Percentiles rank a stretch among this genome's conserved stretches.
Conservation (phyloP, 345 rosid genomes). For the Punica granatum region DNA sequence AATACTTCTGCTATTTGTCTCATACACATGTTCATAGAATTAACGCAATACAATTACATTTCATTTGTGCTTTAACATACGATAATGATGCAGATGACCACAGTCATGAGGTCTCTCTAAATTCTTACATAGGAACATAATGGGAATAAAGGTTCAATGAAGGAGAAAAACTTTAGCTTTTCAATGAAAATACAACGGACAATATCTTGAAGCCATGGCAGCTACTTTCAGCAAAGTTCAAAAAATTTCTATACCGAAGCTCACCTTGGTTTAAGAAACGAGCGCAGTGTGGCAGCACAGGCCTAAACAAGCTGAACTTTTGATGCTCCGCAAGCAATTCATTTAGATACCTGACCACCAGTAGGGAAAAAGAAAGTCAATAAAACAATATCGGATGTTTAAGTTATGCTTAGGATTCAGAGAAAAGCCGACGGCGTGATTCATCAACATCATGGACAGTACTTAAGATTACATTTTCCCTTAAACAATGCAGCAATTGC, state of each 20-base stretch:
- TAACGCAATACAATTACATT: background rate
- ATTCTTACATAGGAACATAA: background rate
- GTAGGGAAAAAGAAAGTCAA: too few relatives aligned
- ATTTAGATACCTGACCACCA: constrained; percentile 54
- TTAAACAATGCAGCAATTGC: background rate
- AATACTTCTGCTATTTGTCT: background rate
- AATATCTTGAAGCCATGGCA: background rate
- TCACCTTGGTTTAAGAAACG: constrained; percentile 75
- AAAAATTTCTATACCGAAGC: constrained; percentile 15
- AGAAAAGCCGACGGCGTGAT: background rate
- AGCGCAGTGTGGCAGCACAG: constrained; percentile 53
- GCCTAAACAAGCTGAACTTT: constrained; percentile 63
- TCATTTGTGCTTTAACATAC: background rate
- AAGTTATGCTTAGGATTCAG: constrained; percentile 5
- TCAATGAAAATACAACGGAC: background rate
- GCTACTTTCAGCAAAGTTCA: background rate
- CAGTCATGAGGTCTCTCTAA: background rate
- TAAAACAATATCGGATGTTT: constrained; percentile 4
- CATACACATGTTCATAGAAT: background rate
- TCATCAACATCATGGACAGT: background rate
- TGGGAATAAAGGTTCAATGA: background rate
- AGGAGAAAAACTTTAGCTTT: background rate
- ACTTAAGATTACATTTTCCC: background rate
- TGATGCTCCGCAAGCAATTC: constrained; percentile 72
- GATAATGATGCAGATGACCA: background rate